Conservation (phyloP, 768 basidiomycete genomes). For the Peribolospora kevripleyi region DNA sequence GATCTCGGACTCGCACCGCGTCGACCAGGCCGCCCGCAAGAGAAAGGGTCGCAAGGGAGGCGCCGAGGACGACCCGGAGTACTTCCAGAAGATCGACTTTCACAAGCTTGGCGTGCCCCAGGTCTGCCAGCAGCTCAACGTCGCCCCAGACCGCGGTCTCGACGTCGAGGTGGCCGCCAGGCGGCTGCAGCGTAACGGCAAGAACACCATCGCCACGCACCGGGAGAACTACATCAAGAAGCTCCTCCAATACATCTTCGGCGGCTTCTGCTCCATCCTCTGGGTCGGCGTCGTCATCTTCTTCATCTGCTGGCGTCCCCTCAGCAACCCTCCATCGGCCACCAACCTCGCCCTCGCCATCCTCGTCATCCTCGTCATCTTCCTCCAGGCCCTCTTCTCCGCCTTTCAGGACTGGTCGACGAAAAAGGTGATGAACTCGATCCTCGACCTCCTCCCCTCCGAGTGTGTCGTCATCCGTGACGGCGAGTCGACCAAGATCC, state of each 20-base stretch:
- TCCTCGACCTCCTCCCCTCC: constrained; percentile 21
- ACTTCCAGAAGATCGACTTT: constrained; percentile 23
- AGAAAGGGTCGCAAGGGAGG: too few species aligned
- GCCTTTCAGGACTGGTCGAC: constrained; percentile 30
- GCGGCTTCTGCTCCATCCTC: constrained; percentile 35
- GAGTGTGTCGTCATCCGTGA: constrained; percentile 18
- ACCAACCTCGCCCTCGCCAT: constrained; percentile 39
- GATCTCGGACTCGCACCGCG: constrained; percentile 15
- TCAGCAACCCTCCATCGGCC: constrained; percentile 32
- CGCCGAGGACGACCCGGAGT: too few species aligned
- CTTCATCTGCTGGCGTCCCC: constrained; percentile 28
- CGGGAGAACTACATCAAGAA: constrained; percentile 27
- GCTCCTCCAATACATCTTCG: constrained; percentile 32
- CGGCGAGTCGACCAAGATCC: constrained; percentile 7
- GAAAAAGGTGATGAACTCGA: constrained; percentile 36
- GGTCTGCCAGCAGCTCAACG: constrained; percentile 25
- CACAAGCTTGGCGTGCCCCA: constrained; percentile 26
- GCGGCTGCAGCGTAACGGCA: constrained; percentile 26
- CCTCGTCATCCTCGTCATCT: constrained; percentile 27
- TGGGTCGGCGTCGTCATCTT: constrained; percentile 33
- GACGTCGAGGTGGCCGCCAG: constrained; percentile 30
- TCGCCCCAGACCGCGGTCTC: constrained; percentile 27
- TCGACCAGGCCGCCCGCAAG: not conserved
- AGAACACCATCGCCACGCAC: constrained; percentile 30
- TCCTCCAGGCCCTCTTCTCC: constrained; percentile 13